Percentiles rank a stretch among this genome's conserved stretches.
Conservation (phyloP, 345 rosid genomes). For the Kernera saxatilis region DNA sequence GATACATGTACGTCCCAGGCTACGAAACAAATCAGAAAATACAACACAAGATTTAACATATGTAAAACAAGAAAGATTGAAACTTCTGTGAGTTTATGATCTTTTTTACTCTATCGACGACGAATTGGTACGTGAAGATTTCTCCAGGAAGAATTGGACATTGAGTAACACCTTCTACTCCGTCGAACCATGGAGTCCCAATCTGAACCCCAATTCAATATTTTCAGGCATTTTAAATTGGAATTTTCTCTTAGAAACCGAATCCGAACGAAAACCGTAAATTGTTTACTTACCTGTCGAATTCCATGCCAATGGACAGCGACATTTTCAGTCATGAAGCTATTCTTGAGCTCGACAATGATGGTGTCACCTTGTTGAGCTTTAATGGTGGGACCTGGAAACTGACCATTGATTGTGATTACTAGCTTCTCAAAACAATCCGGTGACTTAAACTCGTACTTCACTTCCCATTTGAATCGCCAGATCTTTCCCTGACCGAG, state of each 20-base stretch:
- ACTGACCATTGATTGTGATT: constrained; percentile 55
- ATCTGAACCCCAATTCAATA: constrained; percentile 31
- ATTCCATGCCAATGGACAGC: constrained; percentile 87
- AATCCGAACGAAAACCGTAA: too few species aligned
- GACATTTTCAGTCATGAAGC: constrained; percentile 49
- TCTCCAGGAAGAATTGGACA: constrained; percentile 70
- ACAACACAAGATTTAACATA: neutral
- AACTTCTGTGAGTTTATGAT: neutral
- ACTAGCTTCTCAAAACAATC: constrained; percentile 59
- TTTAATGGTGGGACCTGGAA: constrained; percentile 60
- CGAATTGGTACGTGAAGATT: constrained; percentile 51
- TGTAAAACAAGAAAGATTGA: neutral
- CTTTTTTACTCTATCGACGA: constrained; percentile 61
- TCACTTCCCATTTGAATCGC: constrained; percentile 55
- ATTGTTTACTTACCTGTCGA: too few species aligned
- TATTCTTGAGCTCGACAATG: constrained; percentile 64
- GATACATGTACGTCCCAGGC: constrained; percentile 74
- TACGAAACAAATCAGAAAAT: constrained; percentile 1
- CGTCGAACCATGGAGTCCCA: constrained; percentile 72
- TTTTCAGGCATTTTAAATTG: too few species aligned
- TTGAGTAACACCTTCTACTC: constrained; percentile 66
- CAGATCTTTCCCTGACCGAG: constrained; percentile 37
- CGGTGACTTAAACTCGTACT: constrained; percentile 60
- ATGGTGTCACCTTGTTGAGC: constrained; percentile 63
- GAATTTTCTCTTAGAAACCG: too few species aligned